These are phyloP conservation scores for Candida odintsovae DNA, from an alignment of 805 yeast species.

Conservation along the genomic window DNA sequence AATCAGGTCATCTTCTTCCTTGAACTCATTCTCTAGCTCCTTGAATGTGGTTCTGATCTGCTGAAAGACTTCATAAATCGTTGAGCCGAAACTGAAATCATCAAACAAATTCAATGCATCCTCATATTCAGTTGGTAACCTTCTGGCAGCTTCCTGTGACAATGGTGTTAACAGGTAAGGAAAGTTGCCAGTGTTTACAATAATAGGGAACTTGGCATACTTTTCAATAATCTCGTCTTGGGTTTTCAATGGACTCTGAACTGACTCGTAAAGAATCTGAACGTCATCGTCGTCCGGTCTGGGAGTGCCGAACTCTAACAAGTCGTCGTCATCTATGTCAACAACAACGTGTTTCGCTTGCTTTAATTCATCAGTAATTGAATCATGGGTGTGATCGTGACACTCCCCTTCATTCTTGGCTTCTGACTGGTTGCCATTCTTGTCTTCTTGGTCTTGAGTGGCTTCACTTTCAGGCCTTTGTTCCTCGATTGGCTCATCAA, in stretches of 20 bases:
- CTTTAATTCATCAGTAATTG: neutral
- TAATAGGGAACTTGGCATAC: conserved; percentile 11
- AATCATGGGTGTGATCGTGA: neutral
- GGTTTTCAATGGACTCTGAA: neutral
- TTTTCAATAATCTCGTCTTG: neutral
- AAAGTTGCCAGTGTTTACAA: conserved; percentile 14
- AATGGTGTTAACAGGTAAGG: conserved; percentile 19
- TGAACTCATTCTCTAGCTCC: conserved; percentile 16
- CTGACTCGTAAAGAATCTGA: neutral
- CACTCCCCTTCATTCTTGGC: neutral
- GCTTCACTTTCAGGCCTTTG: neutral
- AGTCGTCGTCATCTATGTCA: conserved; percentile 2
- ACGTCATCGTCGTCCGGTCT: neutral
- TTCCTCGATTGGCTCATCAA: neutral
- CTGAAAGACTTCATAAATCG: conserved; percentile 13
- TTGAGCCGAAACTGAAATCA: conserved; percentile 7
- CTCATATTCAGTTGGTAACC: conserved; percentile 9
- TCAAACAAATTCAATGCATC: conserved; percentile 15
- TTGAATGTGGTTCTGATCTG: conserved; percentile 14
- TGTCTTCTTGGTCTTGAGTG: neutral
- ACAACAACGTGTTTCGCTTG: conserved; percentile 1
- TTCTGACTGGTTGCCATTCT: neutral
- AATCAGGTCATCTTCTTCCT: conserved; percentile 14
- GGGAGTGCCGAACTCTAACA: neutral
- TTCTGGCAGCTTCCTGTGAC: neutral